Conservation (phyloP, 2,329 filamentous ascomycete species). For the Fusarium globosum region DNA sequence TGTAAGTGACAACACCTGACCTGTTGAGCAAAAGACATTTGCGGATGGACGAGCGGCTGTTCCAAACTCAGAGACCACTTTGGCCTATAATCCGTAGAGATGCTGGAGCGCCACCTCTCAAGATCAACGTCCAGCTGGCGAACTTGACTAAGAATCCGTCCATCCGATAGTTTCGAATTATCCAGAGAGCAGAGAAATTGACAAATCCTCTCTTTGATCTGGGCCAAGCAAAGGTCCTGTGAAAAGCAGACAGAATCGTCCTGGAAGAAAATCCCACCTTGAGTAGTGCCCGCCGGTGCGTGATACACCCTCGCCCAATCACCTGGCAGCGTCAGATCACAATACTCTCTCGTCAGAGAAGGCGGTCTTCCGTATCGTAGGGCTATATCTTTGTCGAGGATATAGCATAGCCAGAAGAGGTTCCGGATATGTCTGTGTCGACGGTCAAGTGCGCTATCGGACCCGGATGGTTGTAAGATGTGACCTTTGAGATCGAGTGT, state of each 20-base stretch:
- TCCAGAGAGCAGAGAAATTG: background rate
- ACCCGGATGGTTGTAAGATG: accelerated
- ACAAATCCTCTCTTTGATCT: background rate
- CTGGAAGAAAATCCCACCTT: background rate
- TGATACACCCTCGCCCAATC: background rate
- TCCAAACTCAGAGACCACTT: background rate
- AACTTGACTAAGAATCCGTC: background rate
- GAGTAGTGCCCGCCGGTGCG: accelerated
- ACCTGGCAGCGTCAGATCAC: background rate
- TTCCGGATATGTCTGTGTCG: background rate
- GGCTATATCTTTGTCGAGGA: background rate
- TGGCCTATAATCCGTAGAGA: background rate
- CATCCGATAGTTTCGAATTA: background rate
- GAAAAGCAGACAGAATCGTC: background rate
- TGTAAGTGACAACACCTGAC: background rate
- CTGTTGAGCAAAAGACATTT: background rate
- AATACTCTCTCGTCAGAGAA: background rate
- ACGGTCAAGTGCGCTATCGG: accelerated
- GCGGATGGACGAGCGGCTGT: background rate
- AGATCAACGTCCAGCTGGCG: slow-evolving; percentile 1
- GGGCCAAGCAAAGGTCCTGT: background rate
- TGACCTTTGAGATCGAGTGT: background rate
- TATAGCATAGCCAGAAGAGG: slow-evolving; percentile 2
- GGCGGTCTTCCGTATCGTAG: background rate
- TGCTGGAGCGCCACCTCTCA: background rate